Conservation (phyloP, 345 rosid species). For the Dipteronia sinensis region DNA sequence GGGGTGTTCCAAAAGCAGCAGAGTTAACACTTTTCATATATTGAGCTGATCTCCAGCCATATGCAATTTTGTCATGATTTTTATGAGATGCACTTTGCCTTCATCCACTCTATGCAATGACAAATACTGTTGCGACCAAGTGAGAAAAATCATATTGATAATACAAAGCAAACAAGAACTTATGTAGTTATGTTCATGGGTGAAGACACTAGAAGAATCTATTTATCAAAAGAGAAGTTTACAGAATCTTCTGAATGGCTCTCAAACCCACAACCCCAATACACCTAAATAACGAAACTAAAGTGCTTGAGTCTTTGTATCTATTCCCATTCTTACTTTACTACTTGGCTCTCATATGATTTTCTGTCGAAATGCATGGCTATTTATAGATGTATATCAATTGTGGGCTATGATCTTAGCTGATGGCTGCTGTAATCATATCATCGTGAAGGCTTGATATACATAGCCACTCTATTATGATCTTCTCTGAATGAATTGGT, state of each 20-base stretch:
- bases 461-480: background rate
- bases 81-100: background rate
- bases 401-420: no score
- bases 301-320: no score
- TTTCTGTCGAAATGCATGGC: background rate
- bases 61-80: background rate
- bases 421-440: background rate
- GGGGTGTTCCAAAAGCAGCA: no score
- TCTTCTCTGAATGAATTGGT: background rate
- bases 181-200: background rate
- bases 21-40: background rate
- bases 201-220: background rate
- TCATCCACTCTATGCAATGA: background rate
- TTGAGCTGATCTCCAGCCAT: no score
- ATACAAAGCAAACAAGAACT: background rate
- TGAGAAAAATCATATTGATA: background rate
- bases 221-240: background rate
- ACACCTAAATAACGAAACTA: background rate
- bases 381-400: background rate
- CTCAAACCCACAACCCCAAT: background rate
- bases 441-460: background rate
- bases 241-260: background rate
- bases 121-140: background rate
- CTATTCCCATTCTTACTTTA: background rate
- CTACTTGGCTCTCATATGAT: background rate